A percentile compares a stretch with the other conserved stretches of the same genome.
Conservation (phyloP, 2,329 filamentous ascomycete species). For the Botrytis paeoniae region DNA sequence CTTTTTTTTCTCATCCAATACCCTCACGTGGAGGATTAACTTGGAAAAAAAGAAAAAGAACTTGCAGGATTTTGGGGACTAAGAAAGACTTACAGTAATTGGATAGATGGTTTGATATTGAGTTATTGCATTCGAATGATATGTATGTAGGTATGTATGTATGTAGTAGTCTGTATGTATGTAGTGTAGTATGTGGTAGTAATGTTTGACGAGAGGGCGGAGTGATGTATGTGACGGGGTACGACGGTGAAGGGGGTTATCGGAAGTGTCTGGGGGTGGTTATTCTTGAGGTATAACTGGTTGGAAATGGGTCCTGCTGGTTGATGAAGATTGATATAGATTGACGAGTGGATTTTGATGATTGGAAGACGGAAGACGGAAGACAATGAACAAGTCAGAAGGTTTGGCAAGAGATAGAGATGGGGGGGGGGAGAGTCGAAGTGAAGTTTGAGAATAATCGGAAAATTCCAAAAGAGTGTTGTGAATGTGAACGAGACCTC, state of each 20-base stretch:
- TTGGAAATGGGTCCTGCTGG: not conserved
- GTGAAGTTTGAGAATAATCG: not conserved
- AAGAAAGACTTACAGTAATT: constrained; percentile 22
- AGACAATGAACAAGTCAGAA: constrained; percentile 16
- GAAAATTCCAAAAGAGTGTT: not conserved
- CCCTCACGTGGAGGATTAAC: constrained; percentile 19
- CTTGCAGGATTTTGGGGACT: constrained; percentile 21
- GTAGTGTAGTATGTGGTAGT: constrained; percentile 1
- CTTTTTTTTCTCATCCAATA: not conserved
- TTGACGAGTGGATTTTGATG: constrained; percentile 10
- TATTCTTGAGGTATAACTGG: constrained; percentile 17
- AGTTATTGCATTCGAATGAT: not conserved
- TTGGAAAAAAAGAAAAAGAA: not conserved
- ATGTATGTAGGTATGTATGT: not conserved
- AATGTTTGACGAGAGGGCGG: constrained; percentile 27
- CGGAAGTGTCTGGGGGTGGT: not conserved
- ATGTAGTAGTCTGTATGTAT: not conserved
- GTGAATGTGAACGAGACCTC: not conserved
- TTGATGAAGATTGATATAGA: constrained; percentile 12
- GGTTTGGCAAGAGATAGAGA: not conserved
- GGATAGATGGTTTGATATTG: constrained; percentile 5
- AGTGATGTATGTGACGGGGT: constrained; percentile 22
- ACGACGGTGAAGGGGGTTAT: constrained; percentile 22
- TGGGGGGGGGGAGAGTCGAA: not conserved
- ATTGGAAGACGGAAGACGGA: not conserved